These are phyloP conservation scores for Candida pini DNA, from an alignment of 805 yeast species.

Conservation along the genomic window DNA sequence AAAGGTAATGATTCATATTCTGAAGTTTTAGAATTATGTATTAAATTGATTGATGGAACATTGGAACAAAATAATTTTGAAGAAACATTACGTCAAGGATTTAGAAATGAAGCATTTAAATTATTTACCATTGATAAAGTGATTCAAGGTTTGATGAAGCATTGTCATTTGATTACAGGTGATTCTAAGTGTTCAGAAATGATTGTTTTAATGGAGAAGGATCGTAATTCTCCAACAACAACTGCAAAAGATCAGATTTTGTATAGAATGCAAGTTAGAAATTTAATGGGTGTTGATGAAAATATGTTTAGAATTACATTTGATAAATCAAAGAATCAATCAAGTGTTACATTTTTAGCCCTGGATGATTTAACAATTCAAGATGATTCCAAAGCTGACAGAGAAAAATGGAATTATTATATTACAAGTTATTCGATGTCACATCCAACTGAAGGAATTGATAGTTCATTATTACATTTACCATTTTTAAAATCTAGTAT, in stretches of 20 bases:
- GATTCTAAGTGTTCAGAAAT: slow-evolving; percentile 80
- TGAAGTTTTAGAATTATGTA: slow-evolving; percentile 73
- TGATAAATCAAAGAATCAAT: slow-evolving; percentile 45
- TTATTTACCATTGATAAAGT: slow-evolving; percentile 91
- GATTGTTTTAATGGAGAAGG: slow-evolving; percentile 74
- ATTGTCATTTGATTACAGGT: slow-evolving; percentile 75
- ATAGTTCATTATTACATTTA: slow-evolving; percentile 64
- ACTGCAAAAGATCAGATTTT: slow-evolving; percentile 84
- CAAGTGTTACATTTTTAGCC: slow-evolving; percentile 76
- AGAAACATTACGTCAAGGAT: slow-evolving; percentile 92
- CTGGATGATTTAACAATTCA: slow-evolving; percentile 83
- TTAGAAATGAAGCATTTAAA: slow-evolving; percentile 87
- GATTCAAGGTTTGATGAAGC: slow-evolving; percentile 75
- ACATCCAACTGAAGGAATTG: slow-evolving; percentile 95
- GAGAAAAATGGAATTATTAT: slow-evolving; percentile 89
- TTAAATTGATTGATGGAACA: slow-evolving; percentile 77
- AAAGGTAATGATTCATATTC: slow-evolving; percentile 64
- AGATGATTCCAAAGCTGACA: slow-evolving; percentile 53
- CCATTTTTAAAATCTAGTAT: slow-evolving; percentile 68
- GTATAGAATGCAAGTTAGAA: slow-evolving; percentile 82
- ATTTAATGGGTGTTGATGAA: slow-evolving; percentile 74
- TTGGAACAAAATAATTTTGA: slow-evolving; percentile 93
- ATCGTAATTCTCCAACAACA: slow-evolving; percentile 57
- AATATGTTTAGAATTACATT: slow-evolving; percentile 86
- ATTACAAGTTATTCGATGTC: slow-evolving; percentile 89